These are phyloP conservation scores for Coix lacrymajobi DNA, from an alignment of 176 grass and related monocot genomes.

Conservation along the genomic window DNA sequence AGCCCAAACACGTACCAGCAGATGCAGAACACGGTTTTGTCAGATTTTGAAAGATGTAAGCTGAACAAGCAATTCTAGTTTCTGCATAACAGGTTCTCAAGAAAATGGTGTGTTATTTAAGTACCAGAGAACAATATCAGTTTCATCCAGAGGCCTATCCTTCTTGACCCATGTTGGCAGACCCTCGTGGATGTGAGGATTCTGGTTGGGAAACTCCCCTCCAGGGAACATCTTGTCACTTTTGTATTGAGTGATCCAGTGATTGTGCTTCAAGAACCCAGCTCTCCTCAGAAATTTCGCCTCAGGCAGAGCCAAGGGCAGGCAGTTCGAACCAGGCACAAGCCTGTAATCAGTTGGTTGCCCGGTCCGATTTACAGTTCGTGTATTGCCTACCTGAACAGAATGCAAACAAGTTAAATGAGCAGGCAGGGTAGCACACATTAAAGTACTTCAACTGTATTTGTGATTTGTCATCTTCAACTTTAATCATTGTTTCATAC, in stretches of 20 bases:
- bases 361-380: constrained; percentile 83
- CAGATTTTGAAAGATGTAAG: background rate
- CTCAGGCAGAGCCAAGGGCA: constrained; percentile 65
- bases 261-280: constrained; percentile 94
- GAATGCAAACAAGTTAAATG: background rate
- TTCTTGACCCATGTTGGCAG: constrained; percentile 92
- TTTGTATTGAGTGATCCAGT: constrained; percentile 90
- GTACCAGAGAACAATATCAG: constrained; percentile 91
- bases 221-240: constrained; percentile 86
- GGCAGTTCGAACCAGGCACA: constrained; percentile 83
- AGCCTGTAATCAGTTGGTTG: constrained; percentile 94
- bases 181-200: constrained; percentile 84
- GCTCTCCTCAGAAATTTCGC: constrained; percentile 90
- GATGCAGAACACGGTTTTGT: background rate
- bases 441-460: no score
- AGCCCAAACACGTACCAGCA: constrained; percentile 88
- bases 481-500: no score
- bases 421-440: no score
- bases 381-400: constrained; percentile 81
- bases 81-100: no score
- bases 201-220: constrained; percentile 95
- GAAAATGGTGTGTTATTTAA: no score
- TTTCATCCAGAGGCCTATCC: constrained; percentile 85
- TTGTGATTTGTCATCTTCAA: no score
- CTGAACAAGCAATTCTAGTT: no score